Base-by-base conservation (phyloP, 1,139 yeast species). In the Wickerhamomyces sp. region DNA sequence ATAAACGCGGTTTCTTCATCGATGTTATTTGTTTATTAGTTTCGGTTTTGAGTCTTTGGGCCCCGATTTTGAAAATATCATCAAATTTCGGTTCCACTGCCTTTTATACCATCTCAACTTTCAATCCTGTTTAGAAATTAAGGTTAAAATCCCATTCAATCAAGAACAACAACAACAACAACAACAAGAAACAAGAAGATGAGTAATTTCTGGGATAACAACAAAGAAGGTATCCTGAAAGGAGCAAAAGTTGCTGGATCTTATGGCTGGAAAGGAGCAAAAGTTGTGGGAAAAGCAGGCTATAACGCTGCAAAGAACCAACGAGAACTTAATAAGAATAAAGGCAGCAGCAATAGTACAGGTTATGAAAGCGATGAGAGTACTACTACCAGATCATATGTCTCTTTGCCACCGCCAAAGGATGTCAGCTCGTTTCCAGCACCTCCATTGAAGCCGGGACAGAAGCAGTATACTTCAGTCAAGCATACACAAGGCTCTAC, bases 361-460 rank as follows among this genome's bases (percentile, higher is more conserved):
- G 42, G n/a, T 26, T 47, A 44, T 3, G 40, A 41, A 7, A 45
- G 52, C 32, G 51, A 58, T 44, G 48, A 48, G 9, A 40, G 47
- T 13, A 52, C 54, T 2, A 47, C 54, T 2, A 51, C 72, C 4
- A 54, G 72, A 42, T 67, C 23, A 5, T 18, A 18, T 18, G 23
- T 18, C 23, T 18, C 73, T 14, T 39, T 67, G 40, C 46, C 59
- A 1, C 52, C 68, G 2, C 55, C 69, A 39, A 62, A 60, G 33
- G 73, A 74, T 51, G 73, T 79, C 9, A 54, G 58, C 6, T 47
- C 63, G 11, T 71, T 78, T 47, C 81, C 84, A 11, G 73, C 82
- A 1, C 85, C 84, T 1, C 85, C 84, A 1, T 51, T 66, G 54
- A 67, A 68, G 61, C 69, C 73, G 5, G 71, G 66, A 8, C 68